Evolutionary conservation across 805 yeast species (phyloP).

Genomic region (Kuraishia capsulata): DNA sequence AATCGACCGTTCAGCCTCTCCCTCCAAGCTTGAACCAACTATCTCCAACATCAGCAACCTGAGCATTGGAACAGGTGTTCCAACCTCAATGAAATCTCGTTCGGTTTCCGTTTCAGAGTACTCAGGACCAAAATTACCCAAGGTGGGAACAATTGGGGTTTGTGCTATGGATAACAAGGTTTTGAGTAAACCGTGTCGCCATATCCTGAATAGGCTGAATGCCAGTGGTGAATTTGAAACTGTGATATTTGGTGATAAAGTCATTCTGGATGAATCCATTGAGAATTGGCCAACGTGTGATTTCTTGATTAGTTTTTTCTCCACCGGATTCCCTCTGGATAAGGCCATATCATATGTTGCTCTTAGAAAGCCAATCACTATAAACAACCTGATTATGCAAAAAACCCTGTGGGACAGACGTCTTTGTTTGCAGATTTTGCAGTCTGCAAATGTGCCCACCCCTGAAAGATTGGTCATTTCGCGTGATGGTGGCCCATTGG

Average conservation of each 20-base stretch:
- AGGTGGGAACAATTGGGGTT: slow-evolving; percentile 90
- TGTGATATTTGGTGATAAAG: slow-evolving; percentile 94
- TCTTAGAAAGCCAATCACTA: slow-evolving; percentile 78
- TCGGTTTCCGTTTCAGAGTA: slow-evolving; percentile 27
- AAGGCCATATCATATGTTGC: slow-evolving; percentile 90
- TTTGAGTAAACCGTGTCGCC: slow-evolving; percentile 89
- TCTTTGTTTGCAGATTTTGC: slow-evolving; percentile 68
- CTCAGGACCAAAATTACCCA: slow-evolving; percentile 46
- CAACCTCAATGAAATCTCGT: slow-evolving; percentile 10
- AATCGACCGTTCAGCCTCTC: background rate
- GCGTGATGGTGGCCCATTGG: slow-evolving; percentile 94
- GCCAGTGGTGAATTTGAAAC: slow-evolving; percentile 96
- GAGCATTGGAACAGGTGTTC: slow-evolving; percentile 3
- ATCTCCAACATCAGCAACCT: slow-evolving; percentile 5
- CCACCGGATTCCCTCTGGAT: slow-evolving; percentile 93
- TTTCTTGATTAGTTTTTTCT: slow-evolving; percentile 84
- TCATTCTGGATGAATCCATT: slow-evolving; percentile 81
- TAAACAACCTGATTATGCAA: slow-evolving; percentile 86
- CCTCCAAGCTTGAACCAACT: slow-evolving; percentile 3
- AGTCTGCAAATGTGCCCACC: slow-evolving; percentile 79
- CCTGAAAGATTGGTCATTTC: slow-evolving; percentile 84
- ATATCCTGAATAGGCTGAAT: slow-evolving; percentile 77
- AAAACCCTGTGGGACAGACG: slow-evolving; percentile 97
- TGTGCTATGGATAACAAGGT: slow-evolving; percentile 99
- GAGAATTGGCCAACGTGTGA: slow-evolving; percentile 99